Evolutionary conservation across 139 green algal genomes (phyloP), one percentile per base, ranked within the genome.

Genomic region (Chlorella sp.): DNA sequence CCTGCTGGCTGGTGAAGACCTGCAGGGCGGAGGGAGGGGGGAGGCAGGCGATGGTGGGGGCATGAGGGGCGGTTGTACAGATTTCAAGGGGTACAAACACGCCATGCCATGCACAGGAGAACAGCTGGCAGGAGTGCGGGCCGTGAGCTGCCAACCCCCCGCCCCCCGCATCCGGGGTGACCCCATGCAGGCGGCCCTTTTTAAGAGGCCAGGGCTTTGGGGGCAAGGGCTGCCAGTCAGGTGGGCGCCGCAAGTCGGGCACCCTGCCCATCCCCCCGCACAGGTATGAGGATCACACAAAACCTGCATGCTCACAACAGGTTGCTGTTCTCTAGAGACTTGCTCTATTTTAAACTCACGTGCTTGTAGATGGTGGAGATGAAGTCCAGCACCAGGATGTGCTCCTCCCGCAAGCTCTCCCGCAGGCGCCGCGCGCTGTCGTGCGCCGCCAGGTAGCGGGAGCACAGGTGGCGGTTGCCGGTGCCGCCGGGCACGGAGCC

Each of bases 341-440:
- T n/a, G n/a, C n/a, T n/a, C n/a, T n/a, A n/a, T n/a, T n/a, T n/a
- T n/a, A 24, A 18, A 76, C 89, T 91, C 73, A 93, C 91, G 22
- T 91, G 88, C 78, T 91, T 92, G 85, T 91, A 90, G 39, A 94
- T 64, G 73, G 90, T 92, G 66, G 90, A 91, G 9, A 89, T 89
- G 78, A 91, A 94, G 88, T 94, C 92, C 81, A 94, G 75, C 86
- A 92, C 91, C 18, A 93, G 86, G 40, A 87, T 83, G 81, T 94
- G 92, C 92, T 94, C 92, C 85, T 94, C 88, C 1, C 86, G 77
- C 85, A 94, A 69, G 88, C 89, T 93, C 88, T 78, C 53, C 26
- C 88, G 88, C 86, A 94, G 86, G 37, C 86, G 85, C 37, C 91
- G 90, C 40, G 90, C 87, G 40, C 57, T 75, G 57, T 94, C 90